A percentile compares a stretch with the other conserved stretches of the same genome.
Evolutionary conservation across 177 flowering plant species (phyloP).

Genomic region (Tripterygium wilfordii): DNA sequence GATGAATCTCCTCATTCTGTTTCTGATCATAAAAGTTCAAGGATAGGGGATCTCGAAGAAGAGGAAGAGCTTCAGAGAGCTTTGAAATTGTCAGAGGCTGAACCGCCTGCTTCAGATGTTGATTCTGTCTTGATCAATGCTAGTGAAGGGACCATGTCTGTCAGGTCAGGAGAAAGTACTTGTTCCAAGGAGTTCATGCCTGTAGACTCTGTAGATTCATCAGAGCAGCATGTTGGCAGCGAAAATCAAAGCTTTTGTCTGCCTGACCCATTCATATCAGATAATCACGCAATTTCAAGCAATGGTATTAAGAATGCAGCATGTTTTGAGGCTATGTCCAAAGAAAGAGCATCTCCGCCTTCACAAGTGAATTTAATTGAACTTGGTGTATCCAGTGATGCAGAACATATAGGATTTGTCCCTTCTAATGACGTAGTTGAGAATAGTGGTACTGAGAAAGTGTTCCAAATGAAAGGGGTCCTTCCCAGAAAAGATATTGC

Average conservation of each 20-base stretch:
- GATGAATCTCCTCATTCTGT: slow-evolving; percentile 52
- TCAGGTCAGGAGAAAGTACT: slow-evolving; percentile 17
- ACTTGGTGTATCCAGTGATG: slow-evolving; percentile 19
- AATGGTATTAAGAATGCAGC: slow-evolving; percentile 8
- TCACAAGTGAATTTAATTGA: slow-evolving; percentile 11
- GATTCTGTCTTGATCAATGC: slow-evolving; percentile 16
- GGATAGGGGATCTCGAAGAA: slow-evolving; percentile 82
- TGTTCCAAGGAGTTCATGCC: slow-evolving; percentile 4
- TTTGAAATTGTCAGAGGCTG: slow-evolving; percentile 49
- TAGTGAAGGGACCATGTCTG: slow-evolving; percentile 10
- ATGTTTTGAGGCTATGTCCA: slow-evolving; percentile 10
- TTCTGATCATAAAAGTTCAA: slow-evolving; percentile 18
- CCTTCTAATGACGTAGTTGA: slow-evolving; percentile 7
- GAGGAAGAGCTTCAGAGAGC: slow-evolving; percentile 60
- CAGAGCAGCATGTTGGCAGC: slow-evolving; percentile 9
- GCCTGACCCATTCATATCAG: too few relatives aligned
- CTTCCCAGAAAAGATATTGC: slow-evolving; percentile 16
- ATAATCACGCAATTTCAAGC: slow-evolving; percentile 7
- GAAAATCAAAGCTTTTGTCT: too few relatives aligned
- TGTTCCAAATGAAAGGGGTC: too few relatives aligned
- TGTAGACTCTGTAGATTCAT: slow-evolving; percentile 7
- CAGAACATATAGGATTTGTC: slow-evolving; percentile 7
- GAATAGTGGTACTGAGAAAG: slow-evolving; percentile 7
- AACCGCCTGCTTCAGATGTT: slow-evolving; percentile 18
- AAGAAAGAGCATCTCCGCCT: slow-evolving; percentile 14